phyloP scores from a whole-genome alignment of 495 filamentous ascomycete species.

The Neurospora sp. region DNA sequence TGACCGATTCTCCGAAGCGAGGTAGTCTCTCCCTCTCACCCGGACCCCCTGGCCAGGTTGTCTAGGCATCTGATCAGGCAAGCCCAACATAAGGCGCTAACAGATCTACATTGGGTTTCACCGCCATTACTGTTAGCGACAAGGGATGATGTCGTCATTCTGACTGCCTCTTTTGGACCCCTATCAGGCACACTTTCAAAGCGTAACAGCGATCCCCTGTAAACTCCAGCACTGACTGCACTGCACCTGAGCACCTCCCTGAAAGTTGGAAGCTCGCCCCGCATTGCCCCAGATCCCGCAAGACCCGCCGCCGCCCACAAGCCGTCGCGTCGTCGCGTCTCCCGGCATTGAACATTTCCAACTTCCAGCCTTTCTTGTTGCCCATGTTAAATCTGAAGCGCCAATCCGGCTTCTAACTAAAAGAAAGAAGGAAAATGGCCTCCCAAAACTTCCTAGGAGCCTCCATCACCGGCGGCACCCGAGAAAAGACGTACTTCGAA shows the following conservation, averaged over 20 bases:
- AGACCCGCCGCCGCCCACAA: background rate
- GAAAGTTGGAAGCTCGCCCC: background rate
- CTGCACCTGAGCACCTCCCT: background rate
- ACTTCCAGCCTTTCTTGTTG: background rate
- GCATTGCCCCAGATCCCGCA: background rate
- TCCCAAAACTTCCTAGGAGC: slow-evolving; percentile 22
- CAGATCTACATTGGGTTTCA: background rate
- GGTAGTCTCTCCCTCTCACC: background rate
- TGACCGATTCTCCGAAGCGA: background rate
- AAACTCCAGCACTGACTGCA: background rate
- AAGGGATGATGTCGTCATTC: background rate
- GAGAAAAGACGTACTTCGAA: slow-evolving; percentile 55
- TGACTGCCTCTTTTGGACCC: background rate
- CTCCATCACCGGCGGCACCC: slow-evolving; percentile 17
- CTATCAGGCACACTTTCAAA: background rate
- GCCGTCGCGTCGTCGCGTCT: background rate
- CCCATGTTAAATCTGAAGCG: background rate
- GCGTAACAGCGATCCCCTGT: background rate
- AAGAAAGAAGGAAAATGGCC: slow-evolving; percentile 15
- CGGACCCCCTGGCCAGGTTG: too few species aligned
- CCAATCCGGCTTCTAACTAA: background rate
- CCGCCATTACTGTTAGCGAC: background rate
- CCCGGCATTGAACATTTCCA: background rate
- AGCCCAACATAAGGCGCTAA: background rate
- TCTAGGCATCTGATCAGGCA: background rate